Conservation (phyloP, 257 asterid genomes). For the Coffea eugenioides region DNA sequence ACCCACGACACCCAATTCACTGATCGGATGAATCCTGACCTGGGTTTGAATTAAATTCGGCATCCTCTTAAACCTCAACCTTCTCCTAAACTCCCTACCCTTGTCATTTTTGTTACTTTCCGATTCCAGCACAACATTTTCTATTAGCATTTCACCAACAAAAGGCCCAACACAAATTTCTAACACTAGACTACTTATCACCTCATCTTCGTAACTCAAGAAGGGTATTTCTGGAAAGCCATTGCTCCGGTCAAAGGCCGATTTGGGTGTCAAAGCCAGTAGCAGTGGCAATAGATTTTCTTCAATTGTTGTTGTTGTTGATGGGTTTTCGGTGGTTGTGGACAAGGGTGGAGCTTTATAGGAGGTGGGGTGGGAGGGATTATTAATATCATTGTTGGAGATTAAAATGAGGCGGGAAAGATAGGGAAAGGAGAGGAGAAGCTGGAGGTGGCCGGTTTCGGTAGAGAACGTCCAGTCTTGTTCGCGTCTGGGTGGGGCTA, state of each 20-base stretch:
- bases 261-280: conserved; percentile 61
- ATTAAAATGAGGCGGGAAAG: conserved; percentile 72
- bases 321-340: conserved; percentile 9
- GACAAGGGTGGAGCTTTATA: conserved; percentile 19
- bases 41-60: conserved; percentile 83
- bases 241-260: conserved; percentile 33
- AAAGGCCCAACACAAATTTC: conserved; percentile 57
- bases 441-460: conserved; percentile 77
- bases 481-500: conserved; percentile 77
- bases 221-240: conserved; percentile 49
- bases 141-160: conserved; percentile 75
- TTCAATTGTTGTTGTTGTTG: conserved; percentile 18
- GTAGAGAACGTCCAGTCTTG: conserved; percentile 88
- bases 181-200: conserved; percentile 44
- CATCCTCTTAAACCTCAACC: conserved; percentile 89
- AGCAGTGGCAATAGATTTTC: conserved; percentile 39
- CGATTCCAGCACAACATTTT: conserved; percentile 60
- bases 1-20: conserved; percentile 13
- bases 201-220: conserved; percentile 67
- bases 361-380: conserved; percentile 28
- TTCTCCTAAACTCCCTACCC: conserved; percentile 62
- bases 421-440: conserved; percentile 55
- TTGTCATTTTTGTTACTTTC: conserved; percentile 25
- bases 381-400: conserved; percentile 32
- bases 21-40: conserved; percentile 45